phyloP scores from a whole-genome alignment of 805 yeast genomes.

The Lipomyces starkeyi region DNA sequence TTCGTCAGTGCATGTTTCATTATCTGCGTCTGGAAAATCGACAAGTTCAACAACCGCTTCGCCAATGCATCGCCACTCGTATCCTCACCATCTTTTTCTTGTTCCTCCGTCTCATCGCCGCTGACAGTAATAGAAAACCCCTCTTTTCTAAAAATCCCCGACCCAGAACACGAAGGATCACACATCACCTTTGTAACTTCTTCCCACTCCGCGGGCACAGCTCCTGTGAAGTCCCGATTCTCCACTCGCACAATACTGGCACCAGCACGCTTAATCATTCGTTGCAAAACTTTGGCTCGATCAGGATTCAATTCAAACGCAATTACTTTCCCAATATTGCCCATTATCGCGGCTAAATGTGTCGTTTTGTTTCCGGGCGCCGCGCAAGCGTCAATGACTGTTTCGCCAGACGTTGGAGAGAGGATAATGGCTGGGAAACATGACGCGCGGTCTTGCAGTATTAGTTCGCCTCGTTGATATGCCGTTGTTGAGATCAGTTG shows the following conservation, averaged over 20 bases:
- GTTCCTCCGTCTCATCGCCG: slow-evolving; percentile 49
- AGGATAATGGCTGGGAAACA: slow-evolving; percentile 93
- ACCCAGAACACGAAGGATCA: slow-evolving; percentile 98
- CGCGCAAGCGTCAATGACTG: slow-evolving; percentile 90
- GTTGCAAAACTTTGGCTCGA: slow-evolving; percentile 70
- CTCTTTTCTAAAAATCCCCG: slow-evolving; percentile 94
- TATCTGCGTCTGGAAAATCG: slow-evolving; percentile 86
- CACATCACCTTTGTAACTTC: slow-evolving; percentile 81
- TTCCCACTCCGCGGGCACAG: slow-evolving; percentile 49
- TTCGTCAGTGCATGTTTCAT: slow-evolving; percentile 80
- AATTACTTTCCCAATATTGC: slow-evolving; percentile 51
- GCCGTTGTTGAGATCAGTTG: slow-evolving; percentile 69
- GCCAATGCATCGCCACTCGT: slow-evolving; percentile 39
- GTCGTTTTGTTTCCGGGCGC: slow-evolving; percentile 99
- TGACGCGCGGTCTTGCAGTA: slow-evolving; percentile 95
- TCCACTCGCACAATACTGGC: slow-evolving; percentile 55
- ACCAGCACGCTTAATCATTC: slow-evolving; percentile 83
- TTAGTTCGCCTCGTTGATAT: slow-evolving; percentile 76
- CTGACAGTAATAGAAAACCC: slow-evolving; percentile 30
- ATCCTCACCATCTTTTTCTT: slow-evolving; percentile 45
- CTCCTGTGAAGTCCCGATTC: slow-evolving; percentile 65
- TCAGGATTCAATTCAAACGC: slow-evolving; percentile 89
- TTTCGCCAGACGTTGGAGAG: slow-evolving; percentile 62
- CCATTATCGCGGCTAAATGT: slow-evolving; percentile 75
- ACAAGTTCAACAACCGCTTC: slow-evolving; percentile 70